Evolutionary conservation across 805 yeast species (phyloP).

Genomic region (Naumovozyma baii): DNA sequence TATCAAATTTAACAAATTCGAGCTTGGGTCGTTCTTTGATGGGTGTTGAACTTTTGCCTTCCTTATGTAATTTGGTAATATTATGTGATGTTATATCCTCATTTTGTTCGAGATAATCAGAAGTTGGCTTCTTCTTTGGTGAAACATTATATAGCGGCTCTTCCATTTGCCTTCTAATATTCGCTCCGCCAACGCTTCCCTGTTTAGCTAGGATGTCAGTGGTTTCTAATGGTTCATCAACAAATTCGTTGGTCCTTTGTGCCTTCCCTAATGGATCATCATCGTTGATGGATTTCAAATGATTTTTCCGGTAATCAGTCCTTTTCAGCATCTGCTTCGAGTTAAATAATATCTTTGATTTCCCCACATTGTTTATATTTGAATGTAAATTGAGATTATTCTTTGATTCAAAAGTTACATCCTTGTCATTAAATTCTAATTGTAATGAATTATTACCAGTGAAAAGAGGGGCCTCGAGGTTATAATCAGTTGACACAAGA

Average conservation of each 20-base stretch:
- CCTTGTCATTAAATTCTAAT: background rate
- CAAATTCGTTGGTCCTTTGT: constrained; percentile 25
- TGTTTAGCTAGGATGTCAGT: no score
- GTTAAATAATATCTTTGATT: background rate
- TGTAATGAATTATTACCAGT: constrained; percentile 2
- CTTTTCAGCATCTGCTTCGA: background rate
- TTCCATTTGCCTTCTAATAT: constrained; percentile 16
- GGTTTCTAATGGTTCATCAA: constrained; percentile 26
- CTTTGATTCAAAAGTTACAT: background rate
- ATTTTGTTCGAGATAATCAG: constrained; percentile 3
- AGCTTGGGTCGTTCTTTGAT: constrained; percentile 2
- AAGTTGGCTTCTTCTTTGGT: constrained; percentile 8
- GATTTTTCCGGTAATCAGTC: background rate
- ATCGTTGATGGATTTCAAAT: constrained; percentile 8
- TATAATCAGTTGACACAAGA: background rate
- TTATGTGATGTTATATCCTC: constrained; percentile 5
- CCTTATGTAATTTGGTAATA: constrained; percentile 2
- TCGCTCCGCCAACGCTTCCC: background rate
- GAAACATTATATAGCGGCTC: constrained; percentile 20
- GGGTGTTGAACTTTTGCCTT: constrained; percentile 7
- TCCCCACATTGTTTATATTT: background rate
- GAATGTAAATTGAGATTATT: background rate
- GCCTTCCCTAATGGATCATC: constrained; percentile 29
- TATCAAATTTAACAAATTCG: constrained; percentile 34
- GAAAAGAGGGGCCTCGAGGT: background rate